Conservation (phyloP, 129 eudicot species). For the Centella asiatica region DNA sequence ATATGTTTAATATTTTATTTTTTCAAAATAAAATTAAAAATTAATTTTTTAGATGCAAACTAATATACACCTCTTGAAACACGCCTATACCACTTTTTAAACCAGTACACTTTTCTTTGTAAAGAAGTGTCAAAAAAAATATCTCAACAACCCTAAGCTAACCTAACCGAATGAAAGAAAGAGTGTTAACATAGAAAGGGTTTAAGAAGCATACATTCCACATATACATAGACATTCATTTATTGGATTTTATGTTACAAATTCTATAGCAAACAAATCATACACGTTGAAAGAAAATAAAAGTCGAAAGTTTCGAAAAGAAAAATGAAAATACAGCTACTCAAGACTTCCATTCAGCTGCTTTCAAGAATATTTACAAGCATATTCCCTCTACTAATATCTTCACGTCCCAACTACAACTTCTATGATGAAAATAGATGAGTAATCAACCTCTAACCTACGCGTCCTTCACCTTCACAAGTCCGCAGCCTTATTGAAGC, state of each 20-base stretch:
- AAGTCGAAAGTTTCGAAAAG: slow-evolving; percentile 9
- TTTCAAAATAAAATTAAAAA: no score
- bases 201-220: slow-evolving; percentile 4
- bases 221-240: slow-evolving; percentile 28
- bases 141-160: no score
- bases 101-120: no score
- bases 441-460: slow-evolving; percentile 17
- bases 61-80: no score
- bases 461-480: slow-evolving; percentile 19
- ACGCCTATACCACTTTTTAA: no score
- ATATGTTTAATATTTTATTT: no score
- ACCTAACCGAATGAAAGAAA: no score
- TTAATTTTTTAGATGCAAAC: no score
- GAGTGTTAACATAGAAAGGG: not conserved
- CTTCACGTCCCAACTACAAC: slow-evolving; percentile 5
- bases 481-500: slow-evolving; percentile 25
- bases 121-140: no score
- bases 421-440: not conserved
- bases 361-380: slow-evolving; percentile 41
- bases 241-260: slow-evolving; percentile 34
- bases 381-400: slow-evolving; percentile 7
- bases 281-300: slow-evolving; percentile 20
- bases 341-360: slow-evolving; percentile 18
- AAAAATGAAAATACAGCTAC: slow-evolving; percentile 14
- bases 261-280: slow-evolving; percentile 62